phyloP scores from a whole-genome alignment of 2,329 filamentous ascomycete genomes.

The Trichoderma sp. region DNA sequence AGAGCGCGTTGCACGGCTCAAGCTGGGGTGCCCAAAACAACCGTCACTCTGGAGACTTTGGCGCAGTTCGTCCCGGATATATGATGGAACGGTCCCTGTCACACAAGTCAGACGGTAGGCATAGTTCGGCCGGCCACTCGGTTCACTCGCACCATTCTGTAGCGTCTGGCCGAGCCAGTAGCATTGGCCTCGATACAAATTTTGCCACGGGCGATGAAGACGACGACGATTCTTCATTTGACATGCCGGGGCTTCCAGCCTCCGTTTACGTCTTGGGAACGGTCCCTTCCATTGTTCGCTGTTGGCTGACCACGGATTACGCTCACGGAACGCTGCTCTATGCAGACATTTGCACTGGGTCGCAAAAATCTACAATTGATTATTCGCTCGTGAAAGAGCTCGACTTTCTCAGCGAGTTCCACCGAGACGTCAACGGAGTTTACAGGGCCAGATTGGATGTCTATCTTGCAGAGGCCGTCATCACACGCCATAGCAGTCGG shows the following conservation, averaged over 20 bases:
- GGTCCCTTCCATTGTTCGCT: constrained; percentile 90
- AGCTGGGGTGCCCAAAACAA: constrained; percentile 77
- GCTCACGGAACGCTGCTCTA: constrained; percentile 87
- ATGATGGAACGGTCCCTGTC: constrained; percentile 90
- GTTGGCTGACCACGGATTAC: constrained; percentile 89
- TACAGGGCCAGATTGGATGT: constrained; percentile 74
- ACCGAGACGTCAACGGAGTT: constrained; percentile 62
- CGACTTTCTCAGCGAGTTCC: constrained; percentile 64
- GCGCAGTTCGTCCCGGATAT: constrained; percentile 73
- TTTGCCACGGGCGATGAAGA: constrained; percentile 60
- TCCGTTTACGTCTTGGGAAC: constrained; percentile 83
- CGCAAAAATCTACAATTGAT: constrained; percentile 82
- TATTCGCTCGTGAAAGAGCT: constrained; percentile 72
- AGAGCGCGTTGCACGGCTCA: constrained; percentile 85
- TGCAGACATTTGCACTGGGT: constrained; percentile 88
- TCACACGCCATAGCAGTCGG: constrained; percentile 71
- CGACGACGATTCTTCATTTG: constrained; percentile 66
- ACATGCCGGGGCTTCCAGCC: constrained; percentile 73
- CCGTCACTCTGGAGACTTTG: constrained; percentile 79
- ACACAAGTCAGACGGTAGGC: constrained; percentile 92
- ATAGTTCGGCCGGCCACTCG: constrained; percentile 88
- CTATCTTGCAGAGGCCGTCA: constrained; percentile 87
- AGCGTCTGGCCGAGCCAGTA: constrained; percentile 79
- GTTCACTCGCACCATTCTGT: constrained; percentile 67
- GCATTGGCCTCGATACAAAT: constrained; percentile 76